These are phyloP conservation scores for Penicillium polonicum DNA, from an alignment of 2,329 filamentous ascomycete species.

Conservation along the genomic window DNA sequence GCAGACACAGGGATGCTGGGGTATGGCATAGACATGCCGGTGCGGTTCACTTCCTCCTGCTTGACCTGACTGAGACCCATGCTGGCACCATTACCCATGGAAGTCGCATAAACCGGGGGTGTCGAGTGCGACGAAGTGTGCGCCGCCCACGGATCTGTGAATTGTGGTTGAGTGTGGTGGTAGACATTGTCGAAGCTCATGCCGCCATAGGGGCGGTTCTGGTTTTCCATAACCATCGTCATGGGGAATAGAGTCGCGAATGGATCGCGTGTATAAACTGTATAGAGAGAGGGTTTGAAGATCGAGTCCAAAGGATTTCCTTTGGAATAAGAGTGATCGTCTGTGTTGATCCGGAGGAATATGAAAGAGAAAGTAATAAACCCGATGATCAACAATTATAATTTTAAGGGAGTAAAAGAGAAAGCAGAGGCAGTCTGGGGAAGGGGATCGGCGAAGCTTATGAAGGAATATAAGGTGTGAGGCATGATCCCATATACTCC, in stretches of 20 bases:
- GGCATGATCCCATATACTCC: conserved; percentile 25
- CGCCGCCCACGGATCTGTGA: conserved; percentile 85
- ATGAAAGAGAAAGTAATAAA: conserved; percentile 19
- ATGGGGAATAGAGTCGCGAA: conserved; percentile 54
- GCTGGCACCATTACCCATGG: conserved; percentile 61
- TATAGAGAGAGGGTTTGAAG: not conserved
- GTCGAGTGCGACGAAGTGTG: conserved; percentile 56
- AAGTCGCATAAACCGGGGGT: conserved; percentile 60
- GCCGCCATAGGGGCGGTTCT: conserved; percentile 76
- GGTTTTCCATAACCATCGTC: conserved; percentile 93
- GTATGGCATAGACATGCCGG: conserved; percentile 68
- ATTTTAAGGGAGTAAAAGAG: conserved; percentile 14
- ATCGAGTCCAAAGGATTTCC: not conserved
- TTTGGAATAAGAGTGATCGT: conserved; percentile 1
- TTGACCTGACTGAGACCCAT: conserved; percentile 54
- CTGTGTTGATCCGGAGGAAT: conserved; percentile 3
- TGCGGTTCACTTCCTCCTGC: conserved; percentile 55
- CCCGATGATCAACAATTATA: conserved; percentile 17
- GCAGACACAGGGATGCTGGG: conserved; percentile 70
- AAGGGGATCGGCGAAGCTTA: conserved; percentile 48
- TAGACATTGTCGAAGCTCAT: conserved; percentile 81
- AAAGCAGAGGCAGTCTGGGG: conserved; percentile 37
- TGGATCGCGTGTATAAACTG: conserved; percentile 15
- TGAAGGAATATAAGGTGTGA: conserved; percentile 39
- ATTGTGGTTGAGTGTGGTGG: conserved; percentile 64